Base-by-base conservation (phyloP, 768 basidiomycete species). In the Lactifluus piperatus region DNA sequence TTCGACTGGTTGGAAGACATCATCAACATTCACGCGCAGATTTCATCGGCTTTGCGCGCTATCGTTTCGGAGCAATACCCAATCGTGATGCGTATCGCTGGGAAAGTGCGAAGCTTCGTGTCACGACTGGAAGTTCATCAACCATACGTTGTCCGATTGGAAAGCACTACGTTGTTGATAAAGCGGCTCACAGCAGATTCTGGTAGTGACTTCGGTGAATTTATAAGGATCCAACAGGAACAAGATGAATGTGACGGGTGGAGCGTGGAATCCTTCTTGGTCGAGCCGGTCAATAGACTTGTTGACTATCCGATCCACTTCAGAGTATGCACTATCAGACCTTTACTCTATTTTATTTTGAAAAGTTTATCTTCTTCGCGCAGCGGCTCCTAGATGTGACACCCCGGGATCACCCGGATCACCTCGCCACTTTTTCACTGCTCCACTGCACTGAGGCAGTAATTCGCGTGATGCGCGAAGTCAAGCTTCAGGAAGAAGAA, bases 1-100 rank as follows among this genome's bases (percentile, higher is more conserved):
- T 83, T 97, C 60, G 91, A 94, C 70, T 91, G 89, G 85, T 73
- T 94, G 51, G 91, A 94, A 64, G 90, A 91, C 65, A 89, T 97
- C 60, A 76, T 86, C 10, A 83, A 85, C 54, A 74, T 94, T 2
- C 94, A 97, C 64, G 73, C 75, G 4, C 79, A 84, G 58, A 74
- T 97, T 26, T 75, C 78, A 8, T 74, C 76, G 4, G 70, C 77
- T 1, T 68, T 90, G 60, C 71, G 76, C 13, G 65, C 73, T 13
- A 67, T 75, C 29, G 73, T 77, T 20, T 69, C 75, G 16, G 67
- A 70, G 44, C 75, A 79, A 59, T 68, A 73, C 52, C 70, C 78
- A 1, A 70, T 79, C 47, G 71, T 86, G 16, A 73, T 75, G 52
- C 71, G 77, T 18, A 70, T 93, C 29, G 83, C 88, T 8, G 79